Base-by-base conservation (phyloP, 177 flowering plant genomes). In the Vitis hybrid region DNA sequence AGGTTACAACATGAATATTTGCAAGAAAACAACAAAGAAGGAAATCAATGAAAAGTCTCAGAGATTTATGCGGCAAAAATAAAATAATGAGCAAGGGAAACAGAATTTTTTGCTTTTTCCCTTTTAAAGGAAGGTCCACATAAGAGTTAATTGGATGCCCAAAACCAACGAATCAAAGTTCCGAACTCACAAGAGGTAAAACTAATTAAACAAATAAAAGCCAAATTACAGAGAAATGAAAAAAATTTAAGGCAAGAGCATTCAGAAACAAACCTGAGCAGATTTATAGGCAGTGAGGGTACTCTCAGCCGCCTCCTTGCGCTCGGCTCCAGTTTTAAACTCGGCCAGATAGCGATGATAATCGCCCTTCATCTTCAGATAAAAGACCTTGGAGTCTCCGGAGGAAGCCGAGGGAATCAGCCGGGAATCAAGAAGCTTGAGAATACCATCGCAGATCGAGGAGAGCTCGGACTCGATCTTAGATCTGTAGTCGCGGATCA, bases 341-440 rank as follows among this genome's bases (percentile, higher is more conserved):
- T 86, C 89, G 12, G 89, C 89, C 10, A 86, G 73, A 53, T 86
- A 86, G 10, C 89, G 78, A 73, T 84, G 84, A 62, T 86, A 86
- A 71, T 86, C 89, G 1, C 89, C 89, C 74, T 86, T 86, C 89
- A 86, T 86, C 81, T 84, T 84, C 55, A 82, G 71, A 66, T 86
- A 86, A 62, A 86, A 86, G 13, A 84, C 87, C 74, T 86, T 84
- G 10, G 87, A 80, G 49, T 86, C 89, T 9, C 83, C 83, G 8
- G 83, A 3, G 29, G 81, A 29, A 8, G 87, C 84, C 1, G 83
- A 66, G 39, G 85, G 79, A 13, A 82, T 72, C 50, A 86, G 80
- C 70, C 75, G 71, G 12, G 78, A n/a, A 33, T 86, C 89, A 20
- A 86, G 83, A 13, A 86, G 76, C 29, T 64, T 67, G 20, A 86